These are phyloP conservation scores for Mucor indicus DNA, from an alignment of 371 early-diverging fungal species.

Conservation along the genomic window DNA sequence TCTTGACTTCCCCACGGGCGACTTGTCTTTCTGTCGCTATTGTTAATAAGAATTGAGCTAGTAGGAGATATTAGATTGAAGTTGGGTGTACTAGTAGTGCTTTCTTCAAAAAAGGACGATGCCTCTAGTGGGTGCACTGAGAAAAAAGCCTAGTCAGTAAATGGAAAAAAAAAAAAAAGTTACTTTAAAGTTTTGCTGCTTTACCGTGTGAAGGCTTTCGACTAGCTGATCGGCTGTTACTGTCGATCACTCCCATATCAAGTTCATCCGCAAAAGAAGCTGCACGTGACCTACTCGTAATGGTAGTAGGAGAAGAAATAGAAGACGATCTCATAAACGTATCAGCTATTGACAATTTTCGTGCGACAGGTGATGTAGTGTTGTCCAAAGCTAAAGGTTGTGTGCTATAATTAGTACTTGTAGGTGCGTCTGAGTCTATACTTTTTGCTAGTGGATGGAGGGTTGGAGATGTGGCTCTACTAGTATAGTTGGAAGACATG, in stretches of 20 bases:
- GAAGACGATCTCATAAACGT: constrained; percentile 25
- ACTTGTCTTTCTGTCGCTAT: no score
- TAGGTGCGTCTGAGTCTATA: neutral
- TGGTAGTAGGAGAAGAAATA: constrained; percentile 2
- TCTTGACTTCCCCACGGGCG: constrained; percentile 48
- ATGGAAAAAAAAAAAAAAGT: no score
- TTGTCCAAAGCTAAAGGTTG: no score
- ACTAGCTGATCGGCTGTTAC: no score
- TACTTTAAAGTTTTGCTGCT: no score
- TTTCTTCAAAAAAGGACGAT: constrained; percentile 12
- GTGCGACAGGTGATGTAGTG: no score
- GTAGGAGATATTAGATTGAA: constrained; percentile 13
- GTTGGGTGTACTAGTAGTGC: constrained; percentile 7
- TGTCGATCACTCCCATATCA: constrained; percentile 9
- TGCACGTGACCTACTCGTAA: constrained; percentile 8
- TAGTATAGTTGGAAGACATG: constrained; percentile 3
- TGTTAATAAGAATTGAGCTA: no score
- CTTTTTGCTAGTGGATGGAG: neutral
- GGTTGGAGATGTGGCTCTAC: no score
- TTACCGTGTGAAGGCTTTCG: no score
- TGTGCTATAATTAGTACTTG: neutral
- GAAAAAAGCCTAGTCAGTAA: no score
- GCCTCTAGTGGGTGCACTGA: constrained; percentile 10
- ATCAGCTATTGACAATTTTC: constrained; percentile 34
- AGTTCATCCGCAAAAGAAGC: constrained; percentile 18